phyloP scores from a whole-genome alignment of 768 basidiomycete species.

The Boletus pseudo-olivaceus region DNA sequence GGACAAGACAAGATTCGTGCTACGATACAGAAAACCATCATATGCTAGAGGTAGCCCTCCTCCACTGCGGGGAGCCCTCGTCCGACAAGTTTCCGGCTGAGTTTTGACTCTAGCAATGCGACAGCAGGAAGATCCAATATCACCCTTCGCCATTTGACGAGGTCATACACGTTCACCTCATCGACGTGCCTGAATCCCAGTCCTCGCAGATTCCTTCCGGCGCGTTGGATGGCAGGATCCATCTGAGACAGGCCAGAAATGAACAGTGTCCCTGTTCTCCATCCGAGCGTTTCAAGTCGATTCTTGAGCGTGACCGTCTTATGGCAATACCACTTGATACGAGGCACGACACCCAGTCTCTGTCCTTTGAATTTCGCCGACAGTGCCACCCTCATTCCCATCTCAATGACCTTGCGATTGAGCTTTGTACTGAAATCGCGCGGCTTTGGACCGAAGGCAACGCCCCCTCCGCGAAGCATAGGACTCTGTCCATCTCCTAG shows the following conservation, averaged over 20 bases:
- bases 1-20: neutral
- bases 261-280: conserved; percentile 68
- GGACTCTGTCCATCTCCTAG: conserved; percentile 86
- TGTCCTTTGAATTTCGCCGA: conserved; percentile 78
- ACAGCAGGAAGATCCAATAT: conserved; percentile 81
- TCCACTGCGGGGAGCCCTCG: conserved; percentile 5
- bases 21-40: conserved; percentile 1
- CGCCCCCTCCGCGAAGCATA: conserved; percentile 87
- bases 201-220: conserved; percentile 68
- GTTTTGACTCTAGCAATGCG: conserved; percentile 66
- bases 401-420: conserved; percentile 86
- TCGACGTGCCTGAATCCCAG: conserved; percentile 61
- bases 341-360: conserved; percentile 70
- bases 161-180: conserved; percentile 75
- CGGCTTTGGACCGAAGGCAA: conserved; percentile 88
- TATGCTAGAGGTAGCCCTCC: neutral
- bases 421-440: conserved; percentile 90
- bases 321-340: conserved; percentile 64
- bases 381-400: conserved; percentile 90
- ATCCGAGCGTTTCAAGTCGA: conserved; percentile 60
- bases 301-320: conserved; percentile 69
- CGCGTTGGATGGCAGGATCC: conserved; percentile 53
- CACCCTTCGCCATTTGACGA: conserved; percentile 78
- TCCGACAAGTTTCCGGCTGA: conserved; percentile 40
- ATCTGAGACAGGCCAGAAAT: conserved; percentile 60